Conservation (phyloP, 2,329 filamentous ascomycete species). For the Claviceps paspali region DNA sequence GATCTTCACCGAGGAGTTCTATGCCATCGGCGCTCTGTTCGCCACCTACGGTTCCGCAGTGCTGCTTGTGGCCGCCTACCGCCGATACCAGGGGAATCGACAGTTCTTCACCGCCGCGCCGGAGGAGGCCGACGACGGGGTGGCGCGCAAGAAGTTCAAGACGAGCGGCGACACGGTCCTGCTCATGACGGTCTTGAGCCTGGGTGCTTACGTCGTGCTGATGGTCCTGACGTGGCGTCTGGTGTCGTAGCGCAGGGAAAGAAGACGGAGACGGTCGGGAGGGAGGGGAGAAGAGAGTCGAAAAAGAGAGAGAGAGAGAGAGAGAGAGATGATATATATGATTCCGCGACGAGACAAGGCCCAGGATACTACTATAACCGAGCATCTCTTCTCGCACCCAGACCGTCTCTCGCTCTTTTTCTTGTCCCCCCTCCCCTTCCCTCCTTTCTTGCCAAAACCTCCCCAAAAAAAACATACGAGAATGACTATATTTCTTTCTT, state of each 20-base stretch:
- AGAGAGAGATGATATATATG: too few species aligned
- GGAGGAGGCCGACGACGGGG: conserved; percentile 17
- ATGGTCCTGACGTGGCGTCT: conserved; percentile 39
- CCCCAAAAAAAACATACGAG: too few species aligned
- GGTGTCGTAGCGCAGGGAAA: conserved; percentile 9
- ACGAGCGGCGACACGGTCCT: conserved; percentile 49
- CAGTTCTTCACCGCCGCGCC: conserved; percentile 76
- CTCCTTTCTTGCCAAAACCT: too few species aligned
- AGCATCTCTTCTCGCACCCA: too few species aligned
- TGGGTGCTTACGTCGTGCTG: conserved; percentile 41
- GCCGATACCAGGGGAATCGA: conserved; percentile 78
- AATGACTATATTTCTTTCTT: too few species aligned
- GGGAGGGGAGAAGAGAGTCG: neutral
- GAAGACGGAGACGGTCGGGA: too few species aligned
- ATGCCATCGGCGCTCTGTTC: conserved; percentile 90
- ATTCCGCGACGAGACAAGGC: too few species aligned
- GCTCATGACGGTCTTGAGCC: conserved; percentile 38
- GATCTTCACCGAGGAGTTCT: conserved; percentile 95
- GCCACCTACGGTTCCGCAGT: conserved; percentile 81
- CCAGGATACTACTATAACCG: too few species aligned
- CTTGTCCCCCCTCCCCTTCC: too few species aligned
- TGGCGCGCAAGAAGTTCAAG: conserved; percentile 37
- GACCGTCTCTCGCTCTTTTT: too few species aligned
- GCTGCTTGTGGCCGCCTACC: conserved; percentile 67
- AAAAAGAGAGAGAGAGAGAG: too few species aligned